Base-by-base conservation (phyloP, 495 filamentous ascomycete genomes). In the Parachaetomium inaequale region DNA sequence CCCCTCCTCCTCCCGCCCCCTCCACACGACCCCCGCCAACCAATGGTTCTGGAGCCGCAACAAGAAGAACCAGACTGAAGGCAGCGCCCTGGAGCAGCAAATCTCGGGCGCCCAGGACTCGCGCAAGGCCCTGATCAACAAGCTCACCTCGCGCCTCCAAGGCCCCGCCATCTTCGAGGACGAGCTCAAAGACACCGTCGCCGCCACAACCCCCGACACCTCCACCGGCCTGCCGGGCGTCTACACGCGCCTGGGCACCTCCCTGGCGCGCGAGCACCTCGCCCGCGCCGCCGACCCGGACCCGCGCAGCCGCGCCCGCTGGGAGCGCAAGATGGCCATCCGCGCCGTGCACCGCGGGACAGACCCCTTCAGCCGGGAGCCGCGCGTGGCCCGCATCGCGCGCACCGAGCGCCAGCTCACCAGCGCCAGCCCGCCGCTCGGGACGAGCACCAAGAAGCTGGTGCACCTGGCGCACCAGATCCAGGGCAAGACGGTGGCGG, bases 371-470 rank as follows among this genome's bases (percentile, higher is more conserved):
- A 88, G 89, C n/a, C 80, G 86, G 11, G 68, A 96, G 50, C 84
- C 85, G 7, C 80, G 81, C 62, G 73, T 74, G 45, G 81, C 88
- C 59, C 73, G 81, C 46, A 82, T 96, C 53, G 79, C 84, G 71
- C 83, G 85, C 28, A 87, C 89, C 26, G 94, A 98, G 79, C 82
- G 90, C 61, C 78, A 87, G 70, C 77, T 82, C 46, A 67, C 83
- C 2, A 81, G 78, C 69, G 85, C 84, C 68, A 88, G 84, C 52
- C 81, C 85, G 23, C 80, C 79, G 64, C 76, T 96, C 62, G 86
- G 91, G 70, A 96, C 94, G 0, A 88, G 84, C 15, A 74, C 89
- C 54, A 97, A 97, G 85, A 98, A 98, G 80, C 81, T 98, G 53
- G 86, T 85, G 4, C 82, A 86, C 19, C 74, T 98, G 57, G 89